Evolutionary conservation across 257 asterid genomes (phyloP), one percentile per base, ranked within the genome.

Genomic region (Primulina huaijiensis): DNA sequence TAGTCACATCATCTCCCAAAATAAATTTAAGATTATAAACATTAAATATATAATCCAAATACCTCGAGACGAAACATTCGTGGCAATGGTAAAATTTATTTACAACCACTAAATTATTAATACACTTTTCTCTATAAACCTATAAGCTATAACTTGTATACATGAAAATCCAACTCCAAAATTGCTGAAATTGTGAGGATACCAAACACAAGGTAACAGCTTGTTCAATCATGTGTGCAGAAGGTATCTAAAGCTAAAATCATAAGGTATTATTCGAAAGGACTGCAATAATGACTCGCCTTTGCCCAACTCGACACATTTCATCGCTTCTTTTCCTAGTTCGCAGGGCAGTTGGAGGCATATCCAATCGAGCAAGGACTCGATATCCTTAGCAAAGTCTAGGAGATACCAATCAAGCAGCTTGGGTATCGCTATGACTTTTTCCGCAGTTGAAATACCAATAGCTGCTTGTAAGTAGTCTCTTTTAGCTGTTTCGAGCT

Each of bases 161-260:
- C 30, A 69, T 40, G 72, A n/a, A 68, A 63, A 65, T 43, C 14
- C 4, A 72, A 72, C 72, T 74, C 81, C 71, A 85, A 78, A 81
- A 80, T 64, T 69, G 66, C 62, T 56, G n/a, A 75, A 72, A 62
- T 12, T 60, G 61, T 8, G 62, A 74, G 37, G 38, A 68, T 55
- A 71, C 57, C 35, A 27, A 21, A 69, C 29, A 27, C 7, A 67
- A 64, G 37, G 71, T 70, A 75, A 78, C 72, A 2, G 30, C 68
- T 77, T 69, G 12, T 19, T 62, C 37, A 62, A 67, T 85, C 78
- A 91, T 74, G 82, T 80, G 27, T 75, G 83, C 74, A 92, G 71
- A 64, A 92, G 89, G 76, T 92, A 92, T 81, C 98, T 87, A 88
- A 92, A 92, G 77, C 82, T 77, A 79, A 92, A 92, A 65, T 89